A percentile compares a stretch with the other conserved stretches of the same genome.
Evolutionary conservation across 148 eudicot species (phyloP).

Genomic region (Chenopodium suecicum): DNA sequence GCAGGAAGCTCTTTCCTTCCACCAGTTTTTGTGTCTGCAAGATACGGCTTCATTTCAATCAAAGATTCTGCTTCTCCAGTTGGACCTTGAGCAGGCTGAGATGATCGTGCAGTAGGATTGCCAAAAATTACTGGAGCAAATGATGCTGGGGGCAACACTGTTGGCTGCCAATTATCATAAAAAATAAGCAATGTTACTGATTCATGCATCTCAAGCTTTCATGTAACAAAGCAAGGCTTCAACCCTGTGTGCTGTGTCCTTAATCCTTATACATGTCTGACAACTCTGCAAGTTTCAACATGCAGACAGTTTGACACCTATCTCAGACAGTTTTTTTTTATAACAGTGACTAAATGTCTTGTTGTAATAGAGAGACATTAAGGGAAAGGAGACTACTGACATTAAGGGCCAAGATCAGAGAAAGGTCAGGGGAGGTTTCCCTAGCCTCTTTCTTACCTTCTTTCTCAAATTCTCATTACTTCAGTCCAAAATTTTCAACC

Average conservation of each 20-base stretch:
- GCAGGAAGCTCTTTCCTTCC: slow-evolving; percentile 65
- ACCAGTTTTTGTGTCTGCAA: slow-evolving; percentile 29
- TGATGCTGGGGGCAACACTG: slow-evolving; percentile 24
- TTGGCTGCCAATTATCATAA: slow-evolving; percentile 25
- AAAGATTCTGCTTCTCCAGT: slow-evolving; percentile 22
- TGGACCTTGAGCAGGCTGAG: slow-evolving; percentile 27
- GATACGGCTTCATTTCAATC: slow-evolving; percentile 18
- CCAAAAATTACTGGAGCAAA: not conserved
- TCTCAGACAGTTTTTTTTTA: not conserved
- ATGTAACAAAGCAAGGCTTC: not conserved
- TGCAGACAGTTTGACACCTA: not conserved
- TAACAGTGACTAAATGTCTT: not conserved
- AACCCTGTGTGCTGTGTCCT: not conserved
- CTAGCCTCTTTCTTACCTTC: not conserved
- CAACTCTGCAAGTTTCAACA: not conserved
- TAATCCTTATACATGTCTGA: not conserved
- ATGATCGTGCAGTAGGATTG: too few species aligned
- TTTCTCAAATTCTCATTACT: not conserved
- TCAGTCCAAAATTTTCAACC: not conserved
- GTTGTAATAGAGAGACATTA: not conserved
- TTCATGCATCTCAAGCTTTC: not conserved
- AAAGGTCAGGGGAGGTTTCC: not conserved
- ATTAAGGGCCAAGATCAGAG: not conserved
- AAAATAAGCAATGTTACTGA: slow-evolving; percentile 1
- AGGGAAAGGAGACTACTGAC: not conserved